Percentiles rank a stretch among this genome's conserved stretches.
Evolutionary conservation across 2,329 filamentous ascomycete species (phyloP).

Genomic region (Sclerotinia glacialis): DNA sequence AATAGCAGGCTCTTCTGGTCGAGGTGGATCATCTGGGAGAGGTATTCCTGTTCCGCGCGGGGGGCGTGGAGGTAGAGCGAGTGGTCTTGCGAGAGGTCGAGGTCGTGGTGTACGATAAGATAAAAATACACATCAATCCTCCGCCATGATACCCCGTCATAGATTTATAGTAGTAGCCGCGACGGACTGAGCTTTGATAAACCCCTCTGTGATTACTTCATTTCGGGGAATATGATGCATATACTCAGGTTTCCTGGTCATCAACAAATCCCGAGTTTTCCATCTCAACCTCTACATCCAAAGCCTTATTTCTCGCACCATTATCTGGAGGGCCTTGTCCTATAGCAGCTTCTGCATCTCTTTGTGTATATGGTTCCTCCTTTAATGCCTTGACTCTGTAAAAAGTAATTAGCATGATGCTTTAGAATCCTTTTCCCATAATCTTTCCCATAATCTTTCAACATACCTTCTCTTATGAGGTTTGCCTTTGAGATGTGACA

Average conservation of each 20-base stretch:
- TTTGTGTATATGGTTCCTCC: slow-evolving; percentile 83
- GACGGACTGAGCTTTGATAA: slow-evolving; percentile 4
- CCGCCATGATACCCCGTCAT: slow-evolving; percentile 22
- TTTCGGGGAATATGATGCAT: background rate
- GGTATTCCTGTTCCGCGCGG: slow-evolving; percentile 37
- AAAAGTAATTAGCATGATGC: slow-evolving; percentile 7
- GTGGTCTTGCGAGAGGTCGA: slow-evolving; percentile 40
- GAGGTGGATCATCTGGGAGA: slow-evolving; percentile 34
- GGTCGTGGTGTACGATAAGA: slow-evolving; percentile 34
- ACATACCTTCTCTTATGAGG: slow-evolving; percentile 83
- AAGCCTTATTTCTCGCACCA: slow-evolving; percentile 45
- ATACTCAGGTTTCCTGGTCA: slow-evolving; percentile 29
- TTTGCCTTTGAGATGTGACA: slow-evolving; percentile 78
- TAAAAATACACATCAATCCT: slow-evolving; percentile 24
- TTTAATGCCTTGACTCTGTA: slow-evolving; percentile 73
- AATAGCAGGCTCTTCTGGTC: slow-evolving; percentile 25
- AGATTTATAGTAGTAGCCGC: slow-evolving; percentile 9
- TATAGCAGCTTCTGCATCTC: slow-evolving; percentile 77
- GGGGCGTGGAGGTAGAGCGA: slow-evolving; percentile 37
- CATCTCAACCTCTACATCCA: slow-evolving; percentile 43
- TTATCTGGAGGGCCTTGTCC: slow-evolving; percentile 68
- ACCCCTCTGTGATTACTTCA: background rate
- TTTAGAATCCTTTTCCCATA: background rate
- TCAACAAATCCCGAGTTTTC: slow-evolving; percentile 36
- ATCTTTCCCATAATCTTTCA: background rate